phyloP scores from a whole-genome alignment of 306 rosid genomes.

The Sindora glabra region DNA sequence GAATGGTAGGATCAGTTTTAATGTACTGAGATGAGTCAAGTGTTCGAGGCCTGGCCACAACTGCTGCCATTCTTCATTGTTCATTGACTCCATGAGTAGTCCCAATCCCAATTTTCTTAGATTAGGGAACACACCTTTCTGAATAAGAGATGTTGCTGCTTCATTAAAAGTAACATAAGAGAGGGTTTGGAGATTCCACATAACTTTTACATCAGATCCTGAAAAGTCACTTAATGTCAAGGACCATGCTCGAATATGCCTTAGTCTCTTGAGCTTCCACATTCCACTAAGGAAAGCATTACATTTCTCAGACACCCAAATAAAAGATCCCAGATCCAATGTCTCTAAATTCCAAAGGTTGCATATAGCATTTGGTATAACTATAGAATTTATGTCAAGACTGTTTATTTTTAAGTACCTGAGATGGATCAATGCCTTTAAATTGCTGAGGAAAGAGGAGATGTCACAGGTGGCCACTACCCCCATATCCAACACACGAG shows the following conservation, averaged over 20 bases:
- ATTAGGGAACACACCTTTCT: background rate
- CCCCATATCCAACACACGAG: too few relatives aligned
- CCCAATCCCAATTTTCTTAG: background rate
- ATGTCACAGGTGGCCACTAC: background rate
- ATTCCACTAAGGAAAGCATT: too few relatives aligned
- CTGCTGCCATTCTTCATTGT: too few relatives aligned
- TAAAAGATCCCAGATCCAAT: background rate
- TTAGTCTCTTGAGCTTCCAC: background rate
- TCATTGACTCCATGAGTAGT: fast-evolving
- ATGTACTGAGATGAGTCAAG: background rate
- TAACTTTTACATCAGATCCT: background rate
- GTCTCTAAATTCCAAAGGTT: too few relatives aligned
- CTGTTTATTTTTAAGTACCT: background rate
- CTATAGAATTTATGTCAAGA: too few relatives aligned
- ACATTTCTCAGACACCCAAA: fast-evolving
- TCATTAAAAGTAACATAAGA: background rate
- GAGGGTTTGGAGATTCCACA: background rate
- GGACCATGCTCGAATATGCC: background rate
- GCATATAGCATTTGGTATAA: background rate
- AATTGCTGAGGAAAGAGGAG: fast-evolving
- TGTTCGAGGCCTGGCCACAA: background rate
- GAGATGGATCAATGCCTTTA: background rate
- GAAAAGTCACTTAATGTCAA: background rate
- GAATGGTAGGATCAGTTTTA: too few relatives aligned
- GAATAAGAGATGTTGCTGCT: too few relatives aligned